Conservation (phyloP, 768 basidiomycete species). For the Collybiopsis confluens region DNA sequence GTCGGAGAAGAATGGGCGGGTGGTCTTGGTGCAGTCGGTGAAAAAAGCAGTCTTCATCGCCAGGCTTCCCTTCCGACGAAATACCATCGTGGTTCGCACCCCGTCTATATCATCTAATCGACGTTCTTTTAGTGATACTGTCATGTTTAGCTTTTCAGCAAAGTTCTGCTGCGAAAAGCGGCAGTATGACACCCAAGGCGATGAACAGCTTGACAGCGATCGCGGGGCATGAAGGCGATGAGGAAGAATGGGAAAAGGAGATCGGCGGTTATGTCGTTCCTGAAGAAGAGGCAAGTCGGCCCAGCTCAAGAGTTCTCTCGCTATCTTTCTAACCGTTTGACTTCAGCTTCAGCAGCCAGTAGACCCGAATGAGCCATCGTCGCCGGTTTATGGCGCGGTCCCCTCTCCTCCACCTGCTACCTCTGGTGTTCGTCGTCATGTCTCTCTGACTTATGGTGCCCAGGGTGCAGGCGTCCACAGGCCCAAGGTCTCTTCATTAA, state of each 20-base stretch:
- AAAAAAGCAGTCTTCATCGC: constrained; percentile 74
- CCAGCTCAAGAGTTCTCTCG: too few relatives aligned
- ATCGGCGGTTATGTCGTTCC: constrained; percentile 63
- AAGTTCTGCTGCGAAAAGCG: constrained; percentile 47
- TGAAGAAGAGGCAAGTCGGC: constrained; percentile 1
- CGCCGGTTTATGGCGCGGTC: constrained; percentile 54
- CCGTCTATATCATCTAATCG: constrained; percentile 2
- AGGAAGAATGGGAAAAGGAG: constrained; percentile 81
- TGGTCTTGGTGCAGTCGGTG: constrained; percentile 77
- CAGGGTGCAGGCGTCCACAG: constrained; percentile 45
- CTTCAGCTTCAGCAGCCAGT: background rate
- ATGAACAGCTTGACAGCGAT: constrained; percentile 84
- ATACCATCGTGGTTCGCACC: constrained; percentile 64
- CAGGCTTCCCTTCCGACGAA: constrained; percentile 79
- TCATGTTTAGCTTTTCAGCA: constrained; percentile 46
- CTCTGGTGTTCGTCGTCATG: constrained; percentile 73
- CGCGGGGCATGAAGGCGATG: constrained; percentile 82
- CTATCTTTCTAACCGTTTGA: too few relatives aligned
- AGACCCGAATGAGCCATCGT: constrained; percentile 49
- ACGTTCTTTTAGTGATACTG: constrained; percentile 8
- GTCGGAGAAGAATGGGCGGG: constrained; percentile 82
- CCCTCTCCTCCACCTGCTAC: constrained; percentile 72
- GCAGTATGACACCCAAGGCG: constrained; percentile 64
- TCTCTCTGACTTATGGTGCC: constrained; percentile 72
- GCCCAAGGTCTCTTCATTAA: constrained; percentile 48